Evolutionary conservation across 768 basidiomycete genomes (phyloP).

Genomic region (Mycena amicta): DNA sequence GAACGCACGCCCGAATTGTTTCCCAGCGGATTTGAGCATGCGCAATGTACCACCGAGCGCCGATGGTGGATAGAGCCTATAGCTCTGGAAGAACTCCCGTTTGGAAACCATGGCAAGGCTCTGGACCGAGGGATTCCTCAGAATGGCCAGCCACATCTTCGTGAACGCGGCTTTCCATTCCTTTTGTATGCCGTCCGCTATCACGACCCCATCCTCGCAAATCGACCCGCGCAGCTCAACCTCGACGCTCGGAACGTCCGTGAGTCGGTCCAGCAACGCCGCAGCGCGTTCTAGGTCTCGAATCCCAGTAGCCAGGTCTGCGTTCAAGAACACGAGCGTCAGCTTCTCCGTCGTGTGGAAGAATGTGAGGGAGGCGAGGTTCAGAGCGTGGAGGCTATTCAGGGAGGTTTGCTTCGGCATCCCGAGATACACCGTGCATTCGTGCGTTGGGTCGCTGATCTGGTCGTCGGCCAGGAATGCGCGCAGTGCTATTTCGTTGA

Average conservation of each 20-base stretch:
- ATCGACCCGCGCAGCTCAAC: not conserved
- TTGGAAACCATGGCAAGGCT: not conserved
- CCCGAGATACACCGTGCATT: not conserved
- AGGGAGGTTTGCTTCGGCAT: not conserved
- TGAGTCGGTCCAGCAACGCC: not conserved
- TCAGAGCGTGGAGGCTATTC: slow-evolving; percentile 45
- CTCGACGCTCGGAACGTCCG: not conserved
- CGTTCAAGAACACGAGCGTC: slow-evolving; percentile 30
- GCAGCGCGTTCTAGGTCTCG: not conserved
- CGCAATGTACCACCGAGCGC: not conserved
- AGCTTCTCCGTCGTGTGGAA: slow-evolving; percentile 50
- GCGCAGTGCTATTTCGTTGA: not conserved
- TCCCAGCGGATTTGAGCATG: not conserved
- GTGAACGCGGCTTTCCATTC: not conserved
- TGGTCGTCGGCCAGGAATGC: not conserved
- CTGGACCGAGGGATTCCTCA: not conserved
- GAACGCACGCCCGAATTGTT: not conserved
- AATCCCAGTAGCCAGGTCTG: slow-evolving; percentile 14
- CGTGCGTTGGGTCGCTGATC: not conserved
- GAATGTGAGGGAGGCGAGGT: slow-evolving; percentile 70
- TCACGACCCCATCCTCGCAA: not conserved
- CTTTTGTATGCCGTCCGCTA: not conserved
- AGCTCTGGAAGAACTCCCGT: not conserved
- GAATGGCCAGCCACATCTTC: not conserved
- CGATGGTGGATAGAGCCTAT: not conserved